Evolutionary conservation across 345 rosid genomes (phyloP).

Genomic region (Mallotus nudiflorus): DNA sequence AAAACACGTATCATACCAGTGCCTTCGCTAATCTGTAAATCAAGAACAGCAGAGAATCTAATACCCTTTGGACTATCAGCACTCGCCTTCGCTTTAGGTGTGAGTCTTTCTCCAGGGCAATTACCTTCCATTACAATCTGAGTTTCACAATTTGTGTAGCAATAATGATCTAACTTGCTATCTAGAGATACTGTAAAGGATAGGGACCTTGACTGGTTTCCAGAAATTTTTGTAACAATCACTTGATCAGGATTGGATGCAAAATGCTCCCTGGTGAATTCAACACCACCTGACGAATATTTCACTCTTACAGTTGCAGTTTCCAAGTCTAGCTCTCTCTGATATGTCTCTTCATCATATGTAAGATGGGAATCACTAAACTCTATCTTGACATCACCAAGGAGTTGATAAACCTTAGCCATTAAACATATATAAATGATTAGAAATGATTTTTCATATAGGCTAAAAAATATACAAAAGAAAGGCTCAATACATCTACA

Average conservation of each 20-base stretch:
- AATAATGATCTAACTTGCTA: conserved; percentile 56
- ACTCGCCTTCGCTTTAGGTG: conserved; percentile 38
- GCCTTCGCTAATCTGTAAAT: conserved; percentile 63
- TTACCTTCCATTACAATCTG: conserved; percentile 68
- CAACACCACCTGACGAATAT: conserved; percentile 59
- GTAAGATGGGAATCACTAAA: conserved; percentile 62
- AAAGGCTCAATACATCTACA: too few relatives aligned
- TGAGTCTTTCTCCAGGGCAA: conserved; percentile 74
- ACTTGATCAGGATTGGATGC: conserved; percentile 76
- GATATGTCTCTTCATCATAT: conserved; percentile 61
- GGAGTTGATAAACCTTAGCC: conserved; percentile 76
- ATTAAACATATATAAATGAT: too few relatives aligned
- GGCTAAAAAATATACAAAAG: too few relatives aligned
- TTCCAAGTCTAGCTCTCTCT: conserved; percentile 81
- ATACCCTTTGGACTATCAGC: conserved; percentile 64
- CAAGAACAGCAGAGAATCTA: conserved; percentile 69
- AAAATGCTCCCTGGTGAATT: conserved; percentile 63
- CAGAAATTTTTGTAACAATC: conserved; percentile 61
- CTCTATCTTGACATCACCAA: conserved; percentile 79
- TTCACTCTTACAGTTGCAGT: conserved; percentile 64
- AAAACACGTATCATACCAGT: conserved; percentile 45
- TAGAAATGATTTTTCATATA: too few relatives aligned
- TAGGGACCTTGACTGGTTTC: conserved; percentile 58
- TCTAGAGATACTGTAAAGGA: conserved; percentile 68
- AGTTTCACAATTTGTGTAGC: conserved; percentile 41